Conservation (phyloP, 106 monocot species). For the Xerophyta viscosa region DNA sequence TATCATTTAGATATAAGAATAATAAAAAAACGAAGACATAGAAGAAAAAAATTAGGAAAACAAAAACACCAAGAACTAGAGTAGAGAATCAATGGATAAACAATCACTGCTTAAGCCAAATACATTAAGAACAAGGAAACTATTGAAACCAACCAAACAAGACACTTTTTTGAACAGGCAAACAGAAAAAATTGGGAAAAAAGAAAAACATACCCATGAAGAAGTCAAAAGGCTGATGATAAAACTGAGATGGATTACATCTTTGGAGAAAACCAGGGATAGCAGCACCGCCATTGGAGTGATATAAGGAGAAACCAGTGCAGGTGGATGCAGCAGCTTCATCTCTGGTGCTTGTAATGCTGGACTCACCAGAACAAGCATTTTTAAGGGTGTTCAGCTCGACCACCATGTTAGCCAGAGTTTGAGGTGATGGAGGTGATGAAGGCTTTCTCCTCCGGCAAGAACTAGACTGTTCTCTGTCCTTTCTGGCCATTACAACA, state of each 20-base stretch:
- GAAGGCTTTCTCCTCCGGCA: slow-evolving; percentile 31
- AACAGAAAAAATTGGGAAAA: not conserved
- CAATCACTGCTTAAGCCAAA: no score
- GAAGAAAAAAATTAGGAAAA: no score
- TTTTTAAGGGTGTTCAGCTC: slow-evolving; percentile 3
- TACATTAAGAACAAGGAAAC: no score
- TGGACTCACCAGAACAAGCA: slow-evolving; percentile 41
- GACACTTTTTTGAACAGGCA: not conserved
- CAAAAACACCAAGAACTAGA: no score
- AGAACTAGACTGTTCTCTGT: slow-evolving; percentile 40
- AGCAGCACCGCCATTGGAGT: not conserved
- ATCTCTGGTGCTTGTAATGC: slow-evolving; percentile 26
- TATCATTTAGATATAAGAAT: no score
- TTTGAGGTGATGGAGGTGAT: not conserved
- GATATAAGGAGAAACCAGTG: slow-evolving; percentile 1
- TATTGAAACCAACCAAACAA: not conserved
- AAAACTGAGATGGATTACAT: not conserved
- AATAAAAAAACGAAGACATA: no score
- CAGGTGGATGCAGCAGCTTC: slow-evolving; percentile 20
- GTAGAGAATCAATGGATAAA: no score
- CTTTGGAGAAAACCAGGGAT: slow-evolving; percentile 6
- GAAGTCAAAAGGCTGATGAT: not conserved
- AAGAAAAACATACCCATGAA: slow-evolving; percentile 7
- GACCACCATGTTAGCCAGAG: not conserved
- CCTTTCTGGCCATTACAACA: slow-evolving; percentile 72